phyloP scores from a whole-genome alignment of 306 rosid genomes.

The Fragaria iinumae region DNA sequence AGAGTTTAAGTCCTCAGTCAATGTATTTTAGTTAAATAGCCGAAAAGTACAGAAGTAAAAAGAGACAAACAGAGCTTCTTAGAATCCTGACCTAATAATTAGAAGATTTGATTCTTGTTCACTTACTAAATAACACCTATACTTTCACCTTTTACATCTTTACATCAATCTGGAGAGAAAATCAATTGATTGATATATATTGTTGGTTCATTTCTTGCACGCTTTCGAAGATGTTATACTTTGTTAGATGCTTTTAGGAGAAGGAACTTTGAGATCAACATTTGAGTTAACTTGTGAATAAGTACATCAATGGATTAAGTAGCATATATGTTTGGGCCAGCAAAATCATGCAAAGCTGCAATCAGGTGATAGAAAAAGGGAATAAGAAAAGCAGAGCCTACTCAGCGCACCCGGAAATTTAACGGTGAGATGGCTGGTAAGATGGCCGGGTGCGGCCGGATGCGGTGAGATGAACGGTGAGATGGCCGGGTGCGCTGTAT shows the following conservation, averaged over 20 bases:
- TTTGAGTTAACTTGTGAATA: not conserved
- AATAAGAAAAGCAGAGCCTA: slow-evolving; percentile 13
- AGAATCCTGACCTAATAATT: not conserved
- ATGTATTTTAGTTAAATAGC: not conserved
- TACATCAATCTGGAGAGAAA: not conserved
- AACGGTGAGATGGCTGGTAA: no score
- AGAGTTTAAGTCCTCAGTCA: slow-evolving; percentile 1
- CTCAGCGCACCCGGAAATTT: no score
- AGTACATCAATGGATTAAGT: not conserved
- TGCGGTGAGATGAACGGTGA: no score
- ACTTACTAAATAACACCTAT: not conserved
- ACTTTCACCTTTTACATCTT: not conserved
- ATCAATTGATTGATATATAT: not conserved
- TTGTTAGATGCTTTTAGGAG: not conserved
- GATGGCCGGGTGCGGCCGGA: no score
- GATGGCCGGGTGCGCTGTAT: no score
- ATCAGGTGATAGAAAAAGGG: not conserved
- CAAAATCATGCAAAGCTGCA: not conserved
- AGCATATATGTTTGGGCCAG: not conserved
- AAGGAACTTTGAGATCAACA: not conserved
- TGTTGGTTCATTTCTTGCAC: not conserved
- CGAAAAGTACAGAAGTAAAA: slow-evolving; percentile 10
- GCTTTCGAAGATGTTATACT: not conserved
- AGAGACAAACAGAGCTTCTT: slow-evolving; percentile 10
- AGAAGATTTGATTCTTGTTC: not conserved